These are phyloP conservation scores for Cryptococcus sp. DNA, from an alignment of 1,284 basidiomycete genomes.

Conservation along the genomic window DNA sequence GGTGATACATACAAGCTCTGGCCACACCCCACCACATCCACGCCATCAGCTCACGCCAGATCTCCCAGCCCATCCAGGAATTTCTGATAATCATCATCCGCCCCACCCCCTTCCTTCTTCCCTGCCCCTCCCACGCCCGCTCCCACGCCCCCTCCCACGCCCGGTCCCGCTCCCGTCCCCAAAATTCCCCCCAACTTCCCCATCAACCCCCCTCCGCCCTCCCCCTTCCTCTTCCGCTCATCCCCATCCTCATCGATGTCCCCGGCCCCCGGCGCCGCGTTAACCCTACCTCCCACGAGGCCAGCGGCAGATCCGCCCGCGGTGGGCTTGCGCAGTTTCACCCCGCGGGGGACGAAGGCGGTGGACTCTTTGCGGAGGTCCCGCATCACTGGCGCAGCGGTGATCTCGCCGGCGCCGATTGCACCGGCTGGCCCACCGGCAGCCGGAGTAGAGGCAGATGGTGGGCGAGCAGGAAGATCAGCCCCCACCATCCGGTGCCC, in stretches of 20 bases:
- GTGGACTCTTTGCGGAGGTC: conserved; percentile 90
- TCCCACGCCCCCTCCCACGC: background rate
- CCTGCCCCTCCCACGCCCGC: background rate
- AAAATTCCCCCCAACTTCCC: conserved; percentile 43
- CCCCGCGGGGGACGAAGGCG: conserved; percentile 68
- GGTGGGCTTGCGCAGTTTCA: conserved; percentile 40
- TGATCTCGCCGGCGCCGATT: conserved; percentile 51
- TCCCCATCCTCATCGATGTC: conserved; percentile 41
- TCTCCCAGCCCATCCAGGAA: conserved; percentile 45
- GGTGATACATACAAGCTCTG: too few relatives aligned
- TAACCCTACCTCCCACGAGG: conserved; percentile 14
- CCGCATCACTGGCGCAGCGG: conserved; percentile 75
- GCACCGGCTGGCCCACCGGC: conserved; percentile 6
- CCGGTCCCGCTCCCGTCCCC: conserved; percentile 14
- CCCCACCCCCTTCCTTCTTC: conserved; percentile 11
- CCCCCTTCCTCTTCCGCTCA: conserved; percentile 15
- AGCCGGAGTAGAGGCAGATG: conserved; percentile 6
- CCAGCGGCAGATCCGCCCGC: conserved; percentile 1
- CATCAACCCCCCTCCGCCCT: conserved; percentile 37
- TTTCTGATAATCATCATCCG: conserved; percentile 43
- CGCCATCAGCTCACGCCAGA: conserved; percentile 13
- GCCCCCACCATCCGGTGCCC: conserved; percentile 38
- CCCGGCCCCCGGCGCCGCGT: conserved; percentile 43
- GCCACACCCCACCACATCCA: too few relatives aligned
- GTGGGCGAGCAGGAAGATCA: conserved; percentile 25